A percentile compares a stretch with the other conserved stretches of the same genome.
These are phyloP conservation scores for Galeopsis tetrahit DNA, from an alignment of 257 asterid species.

Conservation along the genomic window DNA sequence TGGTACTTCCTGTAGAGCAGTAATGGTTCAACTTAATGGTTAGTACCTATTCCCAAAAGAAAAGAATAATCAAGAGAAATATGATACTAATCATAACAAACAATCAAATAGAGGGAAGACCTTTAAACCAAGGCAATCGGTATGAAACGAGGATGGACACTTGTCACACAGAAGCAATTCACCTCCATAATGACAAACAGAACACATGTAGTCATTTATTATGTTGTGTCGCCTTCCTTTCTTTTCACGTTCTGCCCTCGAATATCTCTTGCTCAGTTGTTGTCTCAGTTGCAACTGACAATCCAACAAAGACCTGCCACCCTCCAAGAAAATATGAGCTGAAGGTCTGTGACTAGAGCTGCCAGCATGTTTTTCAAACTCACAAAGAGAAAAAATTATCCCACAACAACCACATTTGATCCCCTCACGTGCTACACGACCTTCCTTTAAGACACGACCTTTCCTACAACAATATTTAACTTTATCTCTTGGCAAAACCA, in stretches of 20 bases:
- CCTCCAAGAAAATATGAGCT: conserved; percentile 68
- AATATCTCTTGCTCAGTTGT: conserved; percentile 24
- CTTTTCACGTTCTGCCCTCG: conserved; percentile 32
- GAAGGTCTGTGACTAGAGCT: conserved; percentile 62
- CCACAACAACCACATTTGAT: conserved; percentile 83
- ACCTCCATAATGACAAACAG: conserved; percentile 88
- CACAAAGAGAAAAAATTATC: conserved; percentile 51
- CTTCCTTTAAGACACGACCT: conserved; percentile 51
- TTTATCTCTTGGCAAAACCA: conserved; percentile 67
- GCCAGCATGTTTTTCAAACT: conserved; percentile 82
- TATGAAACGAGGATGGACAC: conserved; percentile 92
- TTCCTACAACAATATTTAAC: conserved; percentile 58
- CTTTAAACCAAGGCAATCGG: conserved; percentile 82
- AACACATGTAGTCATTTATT: conserved; percentile 73
- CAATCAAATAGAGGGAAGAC: conserved; percentile 40
- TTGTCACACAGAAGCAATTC: conserved; percentile 78
- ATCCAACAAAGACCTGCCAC: conserved; percentile 76
- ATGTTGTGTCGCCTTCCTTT: conserved; percentile 33
- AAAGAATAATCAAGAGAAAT: neutral
- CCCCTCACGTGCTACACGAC: conserved; percentile 81
- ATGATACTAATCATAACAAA: conserved; percentile 19
- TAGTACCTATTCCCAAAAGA: neutral
- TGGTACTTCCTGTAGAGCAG: conserved; percentile 69
- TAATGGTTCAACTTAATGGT: neutral
- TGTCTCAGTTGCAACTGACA: conserved; percentile 63